Conservation (phyloP, 768 basidiomycete genomes). For the Suillus spraguei region DNA sequence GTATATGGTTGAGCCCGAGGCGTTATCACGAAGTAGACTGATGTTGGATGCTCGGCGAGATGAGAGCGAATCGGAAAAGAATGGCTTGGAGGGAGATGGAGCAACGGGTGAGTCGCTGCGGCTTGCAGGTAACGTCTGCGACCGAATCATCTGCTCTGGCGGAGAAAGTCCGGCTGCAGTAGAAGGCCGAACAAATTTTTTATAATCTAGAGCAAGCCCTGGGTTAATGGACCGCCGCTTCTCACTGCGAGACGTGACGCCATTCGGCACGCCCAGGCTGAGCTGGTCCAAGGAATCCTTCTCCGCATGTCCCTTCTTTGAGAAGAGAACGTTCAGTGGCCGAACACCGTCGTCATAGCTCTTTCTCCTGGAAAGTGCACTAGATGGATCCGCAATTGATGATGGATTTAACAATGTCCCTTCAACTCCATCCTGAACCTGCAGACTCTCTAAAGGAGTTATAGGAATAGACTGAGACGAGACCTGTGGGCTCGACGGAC, state of each 20-base stretch:
- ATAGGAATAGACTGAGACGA: constrained; percentile 10
- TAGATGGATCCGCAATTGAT: constrained; percentile 17
- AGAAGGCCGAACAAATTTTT: constrained; percentile 11
- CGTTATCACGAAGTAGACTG: constrained; percentile 29
- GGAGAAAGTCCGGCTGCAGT: constrained; percentile 19
- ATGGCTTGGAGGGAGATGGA: constrained; percentile 20
- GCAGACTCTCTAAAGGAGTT: constrained; percentile 14
- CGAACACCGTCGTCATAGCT: constrained; percentile 49
- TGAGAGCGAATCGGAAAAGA: constrained; percentile 18
- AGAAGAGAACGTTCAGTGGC: constrained; percentile 39
- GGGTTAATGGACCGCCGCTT: constrained; percentile 61
- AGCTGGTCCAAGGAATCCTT: constrained; percentile 14
- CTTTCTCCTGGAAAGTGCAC: constrained; percentile 30
- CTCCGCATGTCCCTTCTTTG: constrained; percentile 21
- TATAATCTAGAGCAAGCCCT: constrained; percentile 38
- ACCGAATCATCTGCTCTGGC: constrained; percentile 31
- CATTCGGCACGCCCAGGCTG: constrained; percentile 31
- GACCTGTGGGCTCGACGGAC: constrained; percentile 1
- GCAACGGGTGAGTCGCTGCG: constrained; percentile 27
- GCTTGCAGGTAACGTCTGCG: constrained; percentile 29
- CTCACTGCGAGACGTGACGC: constrained; percentile 39
- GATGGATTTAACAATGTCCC: constrained; percentile 26
- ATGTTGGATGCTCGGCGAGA: constrained; percentile 26
- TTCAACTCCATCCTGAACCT: constrained; percentile 6
- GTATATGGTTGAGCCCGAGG: constrained; percentile 33